phyloP scores from a whole-genome alignment of 305 asterid genomes.

The Plantago coronopus region DNA sequence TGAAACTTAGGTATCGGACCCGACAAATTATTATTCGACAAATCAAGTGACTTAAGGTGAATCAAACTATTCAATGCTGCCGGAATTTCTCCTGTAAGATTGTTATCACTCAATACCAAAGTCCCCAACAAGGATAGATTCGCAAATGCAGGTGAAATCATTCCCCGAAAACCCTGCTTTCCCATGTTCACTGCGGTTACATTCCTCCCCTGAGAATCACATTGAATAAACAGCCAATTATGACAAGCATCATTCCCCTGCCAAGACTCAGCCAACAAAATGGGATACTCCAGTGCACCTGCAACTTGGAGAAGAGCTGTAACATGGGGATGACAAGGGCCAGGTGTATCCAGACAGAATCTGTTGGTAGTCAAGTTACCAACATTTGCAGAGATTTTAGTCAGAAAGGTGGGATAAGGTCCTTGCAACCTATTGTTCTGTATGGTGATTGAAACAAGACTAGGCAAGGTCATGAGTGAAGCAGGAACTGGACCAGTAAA shows the following conservation, averaged over 20 bases:
- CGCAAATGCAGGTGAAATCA: constrained; percentile 54
- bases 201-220: constrained; percentile 51
- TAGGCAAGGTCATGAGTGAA: constrained; percentile 49
- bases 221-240: constrained; percentile 51
- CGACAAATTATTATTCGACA: no score
- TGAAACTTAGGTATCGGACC: no score
- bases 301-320: constrained; percentile 49
- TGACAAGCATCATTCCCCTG: constrained; percentile 64
- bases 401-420: no score
- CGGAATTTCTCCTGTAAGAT: constrained; percentile 61
- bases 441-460: no score
- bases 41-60: no score
- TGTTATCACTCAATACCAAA: constrained; percentile 50
- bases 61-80: constrained; percentile 37
- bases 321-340: constrained; percentile 73
- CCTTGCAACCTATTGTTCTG: no score
- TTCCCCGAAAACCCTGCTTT: constrained; percentile 51
- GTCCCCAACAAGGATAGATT: constrained; percentile 41
- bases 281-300: constrained; percentile 50
- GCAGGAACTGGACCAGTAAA: constrained; percentile 67
- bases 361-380: no score
- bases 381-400: no score
- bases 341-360: constrained; percentile 25
- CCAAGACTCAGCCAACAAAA: constrained; percentile 59
- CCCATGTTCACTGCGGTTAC: constrained; percentile 52